Conservation (phyloP, 805 yeast species). For the Lipomyces kockii region DNA sequence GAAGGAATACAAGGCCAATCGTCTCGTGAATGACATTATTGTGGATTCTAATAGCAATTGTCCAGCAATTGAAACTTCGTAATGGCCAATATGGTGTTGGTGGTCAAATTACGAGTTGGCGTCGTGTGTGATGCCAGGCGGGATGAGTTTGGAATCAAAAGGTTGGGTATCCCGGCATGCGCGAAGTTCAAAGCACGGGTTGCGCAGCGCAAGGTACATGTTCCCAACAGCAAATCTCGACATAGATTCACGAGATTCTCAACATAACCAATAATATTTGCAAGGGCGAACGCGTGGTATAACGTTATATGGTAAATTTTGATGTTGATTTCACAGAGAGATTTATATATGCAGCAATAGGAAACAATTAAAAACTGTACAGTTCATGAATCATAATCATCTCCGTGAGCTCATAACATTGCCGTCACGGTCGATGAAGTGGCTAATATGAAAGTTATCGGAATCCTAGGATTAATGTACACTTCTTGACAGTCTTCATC, state of each 20-base stretch:
- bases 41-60: slow-evolving; percentile 8
- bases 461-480: slow-evolving; percentile 63
- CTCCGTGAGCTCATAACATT: neutral
- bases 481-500: slow-evolving; percentile 85
- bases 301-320: neutral
- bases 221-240: neutral
- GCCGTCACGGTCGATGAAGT: neutral
- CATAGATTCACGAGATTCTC: too few species aligned
- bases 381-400: too few species aligned
- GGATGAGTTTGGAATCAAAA: neutral
- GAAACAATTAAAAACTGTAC: neutral
- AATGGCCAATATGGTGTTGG: neutral
- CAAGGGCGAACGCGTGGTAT: too few species aligned
- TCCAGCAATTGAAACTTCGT: slow-evolving; percentile 19
- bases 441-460: slow-evolving; percentile 39
- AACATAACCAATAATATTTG: too few species aligned
- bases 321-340: neutral
- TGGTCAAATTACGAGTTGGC: neutral
- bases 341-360: too few species aligned
- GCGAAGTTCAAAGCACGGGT: neutral
- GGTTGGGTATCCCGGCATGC: neutral
- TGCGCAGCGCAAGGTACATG: neutral
- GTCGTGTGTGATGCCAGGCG: neutral
- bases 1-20: slow-evolving; percentile 8
- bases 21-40: slow-evolving; percentile 17